Conservation (phyloP, 441 rosid genomes). For the Eutrema salsugineum region DNA sequence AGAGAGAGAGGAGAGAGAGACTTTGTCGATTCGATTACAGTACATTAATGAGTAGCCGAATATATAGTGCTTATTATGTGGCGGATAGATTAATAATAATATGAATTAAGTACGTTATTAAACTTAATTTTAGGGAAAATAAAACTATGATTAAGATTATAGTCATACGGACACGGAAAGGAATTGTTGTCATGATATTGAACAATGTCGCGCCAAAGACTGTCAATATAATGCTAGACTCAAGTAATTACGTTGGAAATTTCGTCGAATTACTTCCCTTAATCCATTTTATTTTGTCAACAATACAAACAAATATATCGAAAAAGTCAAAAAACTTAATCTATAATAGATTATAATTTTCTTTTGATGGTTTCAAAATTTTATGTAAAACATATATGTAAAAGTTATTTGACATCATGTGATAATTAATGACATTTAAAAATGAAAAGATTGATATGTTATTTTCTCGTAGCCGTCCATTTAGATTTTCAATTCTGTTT, state of each 20-base stretch:
- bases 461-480: slow-evolving; percentile 25
- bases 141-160: slow-evolving; percentile 8
- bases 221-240: background rate
- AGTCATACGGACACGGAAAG: slow-evolving; percentile 32
- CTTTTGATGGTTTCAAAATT: background rate
- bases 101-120: slow-evolving; percentile 1
- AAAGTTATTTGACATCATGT: no score
- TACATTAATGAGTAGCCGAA: slow-evolving; percentile 9
- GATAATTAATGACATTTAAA: slow-evolving; percentile 13
- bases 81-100: slow-evolving; percentile 1
- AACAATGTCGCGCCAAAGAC: slow-evolving; percentile 28
- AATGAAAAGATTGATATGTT: background rate
- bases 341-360: background rate
- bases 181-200: slow-evolving; percentile 29
- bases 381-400: background rate
- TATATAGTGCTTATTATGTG: slow-evolving; percentile 23
- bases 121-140: slow-evolving; percentile 1
- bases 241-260: slow-evolving; percentile 16
- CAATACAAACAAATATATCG: no score
- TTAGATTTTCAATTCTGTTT: background rate
- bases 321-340: background rate
- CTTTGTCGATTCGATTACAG: slow-evolving; percentile 15
- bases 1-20: slow-evolving; percentile 11
- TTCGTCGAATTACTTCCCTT: background rate
- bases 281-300: background rate